Evolutionary conservation across 2,329 filamentous ascomycete species (phyloP).

Genomic region (Stemphylium vesicarium): DNA sequence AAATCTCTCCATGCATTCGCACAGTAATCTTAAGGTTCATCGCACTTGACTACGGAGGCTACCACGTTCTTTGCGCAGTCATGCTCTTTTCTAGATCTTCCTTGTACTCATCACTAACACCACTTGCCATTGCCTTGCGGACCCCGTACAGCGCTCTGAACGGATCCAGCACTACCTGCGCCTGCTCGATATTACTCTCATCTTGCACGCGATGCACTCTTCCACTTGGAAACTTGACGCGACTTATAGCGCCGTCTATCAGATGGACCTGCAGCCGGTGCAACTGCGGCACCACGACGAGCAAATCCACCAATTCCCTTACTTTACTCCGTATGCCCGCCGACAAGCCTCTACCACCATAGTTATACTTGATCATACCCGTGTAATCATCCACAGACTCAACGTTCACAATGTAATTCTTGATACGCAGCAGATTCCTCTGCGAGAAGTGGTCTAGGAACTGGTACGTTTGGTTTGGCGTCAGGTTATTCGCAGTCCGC

Average conservation of each 20-base stretch:
- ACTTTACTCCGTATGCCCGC: constrained; percentile 53
- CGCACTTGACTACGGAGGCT: not conserved
- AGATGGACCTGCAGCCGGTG: constrained; percentile 41
- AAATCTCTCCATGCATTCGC: not conserved
- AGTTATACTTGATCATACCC: constrained; percentile 60
- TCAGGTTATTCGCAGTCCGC: constrained; percentile 51
- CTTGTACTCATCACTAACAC: constrained; percentile 50
- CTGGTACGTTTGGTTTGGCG: constrained; percentile 47
- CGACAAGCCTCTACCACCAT: constrained; percentile 52
- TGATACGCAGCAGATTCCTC: constrained; percentile 51
- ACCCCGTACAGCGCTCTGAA: constrained; percentile 48
- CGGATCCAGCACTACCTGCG: constrained; percentile 53
- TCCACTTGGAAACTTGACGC: constrained; percentile 37
- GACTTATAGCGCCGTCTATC: constrained; percentile 37
- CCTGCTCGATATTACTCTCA: constrained; percentile 41
- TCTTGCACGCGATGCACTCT: constrained; percentile 45
- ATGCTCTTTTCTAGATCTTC: constrained; percentile 43
- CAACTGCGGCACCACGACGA: constrained; percentile 36
- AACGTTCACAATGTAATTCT: constrained; percentile 52
- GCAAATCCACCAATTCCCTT: constrained; percentile 48
- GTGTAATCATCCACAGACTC: constrained; percentile 58
- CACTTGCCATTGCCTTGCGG: constrained; percentile 45
- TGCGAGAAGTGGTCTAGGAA: constrained; percentile 53
- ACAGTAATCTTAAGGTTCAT: not conserved
- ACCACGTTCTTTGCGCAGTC: constrained; percentile 26